phyloP scores from a whole-genome alignment of 495 filamentous ascomycete genomes.

The Glonium stellatum region DNA sequence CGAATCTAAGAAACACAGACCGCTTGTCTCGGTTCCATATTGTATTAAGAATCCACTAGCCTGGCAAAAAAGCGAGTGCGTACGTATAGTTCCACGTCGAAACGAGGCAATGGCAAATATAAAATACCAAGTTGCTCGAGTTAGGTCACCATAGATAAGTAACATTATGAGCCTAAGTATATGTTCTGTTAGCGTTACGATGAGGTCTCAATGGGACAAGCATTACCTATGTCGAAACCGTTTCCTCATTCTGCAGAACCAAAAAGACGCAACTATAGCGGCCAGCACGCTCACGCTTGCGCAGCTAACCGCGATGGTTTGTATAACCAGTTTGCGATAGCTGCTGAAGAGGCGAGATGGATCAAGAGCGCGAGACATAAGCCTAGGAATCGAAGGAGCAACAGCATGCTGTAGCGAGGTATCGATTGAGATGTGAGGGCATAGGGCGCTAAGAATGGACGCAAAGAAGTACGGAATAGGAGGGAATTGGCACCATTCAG shows the following conservation, averaged over 20 bases:
- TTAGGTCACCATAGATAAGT: slow-evolving; percentile 60
- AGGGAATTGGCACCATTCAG: too few relatives aligned
- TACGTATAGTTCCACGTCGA: slow-evolving; percentile 39
- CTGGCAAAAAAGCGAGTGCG: slow-evolving; percentile 55
- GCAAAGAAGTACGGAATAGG: neutral
- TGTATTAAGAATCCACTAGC: slow-evolving; percentile 58
- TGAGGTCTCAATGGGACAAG: slow-evolving; percentile 15
- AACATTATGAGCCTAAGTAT: slow-evolving; percentile 59
- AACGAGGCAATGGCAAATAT: slow-evolving; percentile 51
- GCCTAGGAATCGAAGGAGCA: neutral
- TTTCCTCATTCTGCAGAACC: slow-evolving; percentile 67
- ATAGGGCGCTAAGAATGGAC: neutral
- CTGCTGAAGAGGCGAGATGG: slow-evolving; percentile 15
- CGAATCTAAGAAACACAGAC: slow-evolving; percentile 31
- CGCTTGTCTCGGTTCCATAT: slow-evolving; percentile 58
- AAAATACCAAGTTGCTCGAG: slow-evolving; percentile 59
- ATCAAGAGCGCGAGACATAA: neutral
- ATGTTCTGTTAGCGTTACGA: neutral
- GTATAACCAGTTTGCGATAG: slow-evolving; percentile 23
- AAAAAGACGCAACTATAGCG: slow-evolving; percentile 52
- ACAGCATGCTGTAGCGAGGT: neutral
- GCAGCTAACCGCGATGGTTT: slow-evolving; percentile 29
- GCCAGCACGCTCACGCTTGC: slow-evolving; percentile 49
- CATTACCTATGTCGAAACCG: slow-evolving; percentile 65
- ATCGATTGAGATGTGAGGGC: neutral